Percentiles rank a stretch among this genome's conserved stretches.
These are phyloP conservation scores for Thozetella sp. DNA, from an alignment of 495 filamentous ascomycete species.

Conservation along the genomic window DNA sequence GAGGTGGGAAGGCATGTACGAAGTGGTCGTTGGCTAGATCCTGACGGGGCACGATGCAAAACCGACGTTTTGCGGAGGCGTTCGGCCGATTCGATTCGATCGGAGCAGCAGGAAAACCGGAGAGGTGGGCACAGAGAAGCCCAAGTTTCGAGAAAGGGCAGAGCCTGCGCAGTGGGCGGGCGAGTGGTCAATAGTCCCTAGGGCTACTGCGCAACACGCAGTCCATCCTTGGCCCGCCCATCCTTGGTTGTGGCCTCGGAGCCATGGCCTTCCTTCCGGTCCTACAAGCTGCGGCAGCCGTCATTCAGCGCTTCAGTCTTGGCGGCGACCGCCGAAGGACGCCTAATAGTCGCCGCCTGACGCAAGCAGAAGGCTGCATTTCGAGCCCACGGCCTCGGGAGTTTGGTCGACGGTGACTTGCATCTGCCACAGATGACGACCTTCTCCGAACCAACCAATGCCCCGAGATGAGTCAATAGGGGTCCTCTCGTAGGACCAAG, in stretches of 20 bases:
- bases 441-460: too few species aligned
- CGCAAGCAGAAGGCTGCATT: not conserved
- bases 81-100: not conserved
- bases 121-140: not conserved
- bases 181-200: not conserved
- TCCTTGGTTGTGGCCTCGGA: not conserved
- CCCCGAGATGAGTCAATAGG: too few species aligned
- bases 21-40: constrained; percentile 1
- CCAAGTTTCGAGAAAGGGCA: not conserved
- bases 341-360: not conserved
- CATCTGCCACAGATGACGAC: not conserved
- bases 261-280: not conserved
- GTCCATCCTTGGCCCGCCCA: not conserved
- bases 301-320: not conserved
- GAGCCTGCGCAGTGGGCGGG: not conserved
- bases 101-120: not conserved
- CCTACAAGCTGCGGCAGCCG: not conserved
- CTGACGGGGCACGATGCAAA: not conserved
- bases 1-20: not conserved
- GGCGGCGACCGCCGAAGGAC: not conserved
- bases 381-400: not conserved
- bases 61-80: not conserved
- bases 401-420: not conserved
- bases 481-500: too few species aligned
- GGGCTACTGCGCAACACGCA: constrained; percentile 2